Conservation (phyloP, 208 protist genomes). For the Leptomonas pyrrhocoris region DNA sequence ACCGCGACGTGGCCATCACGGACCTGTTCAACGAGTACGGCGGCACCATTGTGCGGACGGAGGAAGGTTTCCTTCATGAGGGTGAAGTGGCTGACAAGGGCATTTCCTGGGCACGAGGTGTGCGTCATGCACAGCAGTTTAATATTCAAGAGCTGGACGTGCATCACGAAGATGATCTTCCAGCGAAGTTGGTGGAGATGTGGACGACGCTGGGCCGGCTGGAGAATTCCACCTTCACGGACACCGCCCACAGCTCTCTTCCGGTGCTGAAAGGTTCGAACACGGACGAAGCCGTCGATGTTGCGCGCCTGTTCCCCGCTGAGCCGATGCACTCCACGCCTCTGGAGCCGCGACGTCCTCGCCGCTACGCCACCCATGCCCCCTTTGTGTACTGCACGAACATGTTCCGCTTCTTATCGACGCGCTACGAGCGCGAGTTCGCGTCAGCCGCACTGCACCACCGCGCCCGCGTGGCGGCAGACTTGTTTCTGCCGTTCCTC, state of each 20-base stretch:
- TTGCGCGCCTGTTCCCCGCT: no score
- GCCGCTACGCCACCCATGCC: no score
- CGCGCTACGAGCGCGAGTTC: constrained; percentile 50
- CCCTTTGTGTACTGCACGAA: constrained; percentile 68
- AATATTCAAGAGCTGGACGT: constrained; percentile 43
- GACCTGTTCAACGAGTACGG: constrained; percentile 69
- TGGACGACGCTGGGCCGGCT: not conserved
- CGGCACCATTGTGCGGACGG: constrained; percentile 59
- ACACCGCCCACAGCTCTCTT: constrained; percentile 4
- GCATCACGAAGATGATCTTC: constrained; percentile 28
- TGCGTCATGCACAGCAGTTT: constrained; percentile 40
- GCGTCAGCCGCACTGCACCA: constrained; percentile 22
- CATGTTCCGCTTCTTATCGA: constrained; percentile 46
- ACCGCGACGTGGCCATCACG: constrained; percentile 54
- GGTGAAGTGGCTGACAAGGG: not conserved
- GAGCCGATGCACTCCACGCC: not conserved
- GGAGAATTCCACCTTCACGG: not conserved
- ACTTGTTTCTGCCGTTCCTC: constrained; percentile 58
- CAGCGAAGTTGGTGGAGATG: constrained; percentile 14
- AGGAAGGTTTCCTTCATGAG: constrained; percentile 3
- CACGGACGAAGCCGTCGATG: not conserved
- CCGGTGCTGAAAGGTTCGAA: no score
- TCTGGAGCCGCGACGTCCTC: constrained; percentile 13
- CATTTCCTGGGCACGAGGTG: constrained; percentile 31
- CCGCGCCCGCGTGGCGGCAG: constrained; percentile 30